A percentile compares a stretch with the other conserved stretches of the same genome.
phyloP scores from a whole-genome alignment of 140 eudicot genomes.

The Anethum foeniculum region DNA sequence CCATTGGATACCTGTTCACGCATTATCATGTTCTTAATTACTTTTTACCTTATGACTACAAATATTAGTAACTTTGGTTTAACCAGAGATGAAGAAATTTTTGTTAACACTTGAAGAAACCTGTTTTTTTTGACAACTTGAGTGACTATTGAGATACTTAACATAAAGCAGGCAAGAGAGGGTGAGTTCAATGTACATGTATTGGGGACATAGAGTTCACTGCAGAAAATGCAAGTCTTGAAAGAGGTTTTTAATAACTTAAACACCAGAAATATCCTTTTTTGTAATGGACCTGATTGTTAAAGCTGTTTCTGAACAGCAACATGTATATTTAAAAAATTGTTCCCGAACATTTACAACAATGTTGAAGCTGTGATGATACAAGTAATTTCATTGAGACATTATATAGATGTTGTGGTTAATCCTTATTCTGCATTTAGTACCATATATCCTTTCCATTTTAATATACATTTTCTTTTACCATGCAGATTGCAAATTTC shows the following conservation, averaged over 20 bases:
- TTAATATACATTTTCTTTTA: neutral
- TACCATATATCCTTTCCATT: neutral
- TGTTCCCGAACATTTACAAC: neutral
- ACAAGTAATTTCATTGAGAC: neutral
- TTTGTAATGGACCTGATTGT: neutral
- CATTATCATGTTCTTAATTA: neutral
- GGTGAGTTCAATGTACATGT: neutral
- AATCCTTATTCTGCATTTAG: neutral
- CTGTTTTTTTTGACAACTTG: neutral
- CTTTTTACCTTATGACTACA: neutral
- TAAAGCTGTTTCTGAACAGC: neutral
- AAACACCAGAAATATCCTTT: no score
- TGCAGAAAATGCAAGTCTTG: neutral
- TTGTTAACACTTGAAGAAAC: neutral
- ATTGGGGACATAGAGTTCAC: neutral
- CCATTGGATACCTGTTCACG: neutral
- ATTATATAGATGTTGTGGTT: neutral
- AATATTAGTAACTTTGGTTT: neutral
- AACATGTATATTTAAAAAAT: neutral
- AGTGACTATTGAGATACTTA: neutral
- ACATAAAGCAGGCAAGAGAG: neutral
- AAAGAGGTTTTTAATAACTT: no score
- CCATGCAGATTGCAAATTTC: slow-evolving; percentile 84
- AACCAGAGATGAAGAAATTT: neutral
- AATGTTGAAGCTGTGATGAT: neutral